Evolutionary conservation across 176 grass and related monocot genomes (phyloP), one percentile per base, ranked within the genome.

Genomic region (Puya raimondii): DNA sequence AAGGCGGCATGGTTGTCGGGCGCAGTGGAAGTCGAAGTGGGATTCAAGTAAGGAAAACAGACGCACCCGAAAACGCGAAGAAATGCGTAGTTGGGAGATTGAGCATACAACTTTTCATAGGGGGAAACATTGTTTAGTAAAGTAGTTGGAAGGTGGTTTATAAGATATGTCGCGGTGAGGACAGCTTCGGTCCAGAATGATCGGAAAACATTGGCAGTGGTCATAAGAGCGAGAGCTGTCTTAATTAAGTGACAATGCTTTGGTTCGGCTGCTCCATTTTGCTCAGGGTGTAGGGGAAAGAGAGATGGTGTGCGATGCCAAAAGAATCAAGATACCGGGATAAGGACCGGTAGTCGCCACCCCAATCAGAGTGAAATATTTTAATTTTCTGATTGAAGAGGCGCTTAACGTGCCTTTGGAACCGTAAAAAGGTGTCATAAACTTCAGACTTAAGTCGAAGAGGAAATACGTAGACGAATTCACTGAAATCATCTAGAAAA

Each of bases 231-330:
- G 11, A 53, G 13, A 9, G 11, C 5, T 53, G 3, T 53, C 14
- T 72, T 42, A 11, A 72, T 10, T 8, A 72, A 15, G 49, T 71
- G 49, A 16, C 1, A 33, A 53, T 71, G 48, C 11, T 71, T 71
- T 11, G 0, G 1, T 51, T 71, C 26, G 2, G 15, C 13, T 6
- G 23, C n/a, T 14, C 1, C 48, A 9, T 71, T 71, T 20, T 71
- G 49, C 2, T 71, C 14, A 16, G 29, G 14, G 5, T 9, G 23
- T 23, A 23, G 23, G 23, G 23, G 23, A 0, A 23, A 23, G 23
- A 23, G 23, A 23, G 23, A 23, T 1, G 23, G 23, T 23, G 23
- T 23, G 23, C 23, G 23, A 23, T 23, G 23, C 23, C 53, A 11
- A 53, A 14, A 12, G 69, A 48, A 51, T 15, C 23, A 23, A 53